Percentiles rank a stretch among this genome's conserved stretches.
Evolutionary conservation across 2,329 filamentous ascomycete genomes (phyloP).

Genomic region (Ascochyta clinopodiicola): DNA sequence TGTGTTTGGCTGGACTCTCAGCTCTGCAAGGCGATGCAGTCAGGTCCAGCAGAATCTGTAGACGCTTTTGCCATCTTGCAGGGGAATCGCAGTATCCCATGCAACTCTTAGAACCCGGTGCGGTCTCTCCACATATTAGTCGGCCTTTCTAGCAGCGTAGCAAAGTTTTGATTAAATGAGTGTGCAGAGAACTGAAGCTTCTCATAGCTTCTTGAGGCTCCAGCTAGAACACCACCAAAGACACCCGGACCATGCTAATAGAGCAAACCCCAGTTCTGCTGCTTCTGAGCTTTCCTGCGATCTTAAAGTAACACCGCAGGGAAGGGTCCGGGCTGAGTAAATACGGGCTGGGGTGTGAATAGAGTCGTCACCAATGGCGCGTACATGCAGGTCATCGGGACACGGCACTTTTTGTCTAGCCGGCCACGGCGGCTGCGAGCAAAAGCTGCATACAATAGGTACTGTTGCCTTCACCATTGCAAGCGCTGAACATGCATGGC

Average conservation of each 20-base stretch:
- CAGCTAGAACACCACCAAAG: too few species aligned
- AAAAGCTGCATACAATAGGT: background rate
- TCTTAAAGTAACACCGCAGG: background rate
- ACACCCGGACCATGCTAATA: too few species aligned
- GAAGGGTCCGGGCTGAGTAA: background rate
- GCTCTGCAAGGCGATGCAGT: too few species aligned
- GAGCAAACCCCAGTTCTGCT: too few species aligned
- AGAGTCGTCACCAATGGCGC: constrained; percentile 5
- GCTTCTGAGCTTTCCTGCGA: too few species aligned
- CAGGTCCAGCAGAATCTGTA: too few species aligned
- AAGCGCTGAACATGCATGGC: background rate
- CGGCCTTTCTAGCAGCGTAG: too few species aligned
- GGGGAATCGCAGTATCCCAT: background rate
- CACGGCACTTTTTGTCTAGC: background rate
- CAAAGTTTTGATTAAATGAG: too few species aligned
- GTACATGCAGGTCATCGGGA: constrained; percentile 2
- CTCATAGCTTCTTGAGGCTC: too few species aligned
- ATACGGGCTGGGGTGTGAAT: constrained; percentile 1
- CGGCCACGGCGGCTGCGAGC: constrained; percentile 3
- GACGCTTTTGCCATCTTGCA: background rate
- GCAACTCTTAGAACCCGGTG: background rate
- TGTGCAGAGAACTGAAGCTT: too few species aligned
- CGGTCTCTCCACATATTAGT: too few species aligned
- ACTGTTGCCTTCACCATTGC: background rate
- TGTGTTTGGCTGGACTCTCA: background rate